These are phyloP conservation scores for Plasmodium malariae DNA, from an alignment of 169 alveolate species.

Conservation along the genomic window DNA sequence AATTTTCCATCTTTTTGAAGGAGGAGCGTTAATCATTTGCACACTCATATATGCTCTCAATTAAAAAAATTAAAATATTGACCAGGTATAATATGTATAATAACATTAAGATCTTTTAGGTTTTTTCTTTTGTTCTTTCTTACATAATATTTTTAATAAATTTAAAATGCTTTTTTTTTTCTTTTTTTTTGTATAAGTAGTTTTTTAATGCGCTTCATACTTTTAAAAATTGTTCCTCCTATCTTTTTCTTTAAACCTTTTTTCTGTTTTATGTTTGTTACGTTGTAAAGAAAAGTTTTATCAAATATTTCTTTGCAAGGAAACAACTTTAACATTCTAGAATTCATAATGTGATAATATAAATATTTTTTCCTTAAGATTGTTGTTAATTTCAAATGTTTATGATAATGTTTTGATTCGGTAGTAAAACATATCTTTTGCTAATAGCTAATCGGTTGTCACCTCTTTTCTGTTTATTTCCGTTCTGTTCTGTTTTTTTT, in stretches of 20 bases:
- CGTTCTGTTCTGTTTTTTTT: neutral
- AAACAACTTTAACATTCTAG: constrained; percentile 18
- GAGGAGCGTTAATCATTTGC: constrained; percentile 50
- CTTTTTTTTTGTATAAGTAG: neutral
- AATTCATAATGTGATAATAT: neutral
- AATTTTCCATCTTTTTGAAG: constrained; percentile 5
- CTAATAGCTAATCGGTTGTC: neutral
- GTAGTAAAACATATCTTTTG: neutral
- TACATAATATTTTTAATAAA: neutral
- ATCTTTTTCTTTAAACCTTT: neutral
- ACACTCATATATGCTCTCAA: constrained; percentile 54
- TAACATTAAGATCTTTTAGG: neutral
- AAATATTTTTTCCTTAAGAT: constrained; percentile 2
- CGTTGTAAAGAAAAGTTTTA: neutral
- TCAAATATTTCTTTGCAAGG: neutral
- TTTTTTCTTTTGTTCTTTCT: constrained; percentile 7
- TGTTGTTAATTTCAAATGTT: constrained; percentile 3
- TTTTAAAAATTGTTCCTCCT: constrained; percentile 3
- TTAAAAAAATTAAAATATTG: neutral
- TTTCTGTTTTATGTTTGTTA: constrained; percentile 9
- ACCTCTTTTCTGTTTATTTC: neutral
- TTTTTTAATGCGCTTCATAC: constrained; percentile 20
- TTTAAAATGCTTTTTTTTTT: constrained; percentile 9
- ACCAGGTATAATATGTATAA: constrained; percentile 3
- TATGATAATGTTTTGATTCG: neutral